Percentiles rank a stretch among this genome's conserved stretches.
Evolutionary conservation across 2,329 filamentous ascomycete genomes (phyloP).

Genomic region (Sporothrix mexicana): DNA sequence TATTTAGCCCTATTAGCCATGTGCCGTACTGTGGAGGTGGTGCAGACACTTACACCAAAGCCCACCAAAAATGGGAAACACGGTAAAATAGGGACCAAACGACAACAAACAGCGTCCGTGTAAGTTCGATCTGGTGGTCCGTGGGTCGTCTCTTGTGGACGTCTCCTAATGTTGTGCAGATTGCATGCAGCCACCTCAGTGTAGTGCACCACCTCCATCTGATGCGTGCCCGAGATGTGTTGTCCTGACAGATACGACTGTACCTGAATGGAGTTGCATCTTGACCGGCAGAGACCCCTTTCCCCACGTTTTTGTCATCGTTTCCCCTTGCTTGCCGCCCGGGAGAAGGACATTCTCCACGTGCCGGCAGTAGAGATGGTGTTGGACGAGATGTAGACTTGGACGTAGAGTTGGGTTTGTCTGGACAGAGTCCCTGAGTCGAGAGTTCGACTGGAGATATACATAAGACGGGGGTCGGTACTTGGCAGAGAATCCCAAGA

Average conservation of each 20-base stretch:
- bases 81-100: neutral
- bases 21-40: neutral
- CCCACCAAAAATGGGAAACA: neutral
- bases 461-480: neutral
- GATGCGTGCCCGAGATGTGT: too few relatives aligned
- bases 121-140: neutral
- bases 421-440: too few relatives aligned
- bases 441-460: neutral
- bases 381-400: neutral
- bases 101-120: neutral
- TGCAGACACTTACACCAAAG: neutral
- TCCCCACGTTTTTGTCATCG: neutral
- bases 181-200: neutral
- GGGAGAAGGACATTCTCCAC: neutral
- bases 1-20: conserved; percentile 16
- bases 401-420: too few relatives aligned
- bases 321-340: neutral
- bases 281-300: neutral
- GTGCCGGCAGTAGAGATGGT: neutral
- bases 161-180: neutral
- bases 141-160: neutral
- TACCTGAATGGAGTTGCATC: neutral
- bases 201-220: neutral
- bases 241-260: neutral
- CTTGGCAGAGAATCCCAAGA: neutral